These are phyloP conservation scores for Cystobasidium tubakii DNA, from an alignment of 768 basidiomycete genomes.

Conservation along the genomic window DNA sequence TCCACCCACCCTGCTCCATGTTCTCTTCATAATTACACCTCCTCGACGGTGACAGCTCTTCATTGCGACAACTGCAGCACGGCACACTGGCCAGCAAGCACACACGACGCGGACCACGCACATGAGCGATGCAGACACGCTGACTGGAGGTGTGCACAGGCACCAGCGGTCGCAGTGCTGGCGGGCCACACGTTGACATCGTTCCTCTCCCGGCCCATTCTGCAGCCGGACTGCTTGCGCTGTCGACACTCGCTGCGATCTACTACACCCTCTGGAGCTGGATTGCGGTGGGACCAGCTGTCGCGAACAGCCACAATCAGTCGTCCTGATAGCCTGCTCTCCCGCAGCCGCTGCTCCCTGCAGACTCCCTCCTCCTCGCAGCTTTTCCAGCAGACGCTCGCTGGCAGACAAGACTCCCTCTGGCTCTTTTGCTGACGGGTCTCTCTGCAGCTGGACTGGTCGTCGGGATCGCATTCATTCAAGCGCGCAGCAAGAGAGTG, in stretches of 20 bases:
- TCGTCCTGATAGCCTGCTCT: neutral
- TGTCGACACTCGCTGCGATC: neutral
- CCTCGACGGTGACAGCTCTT: too few relatives aligned
- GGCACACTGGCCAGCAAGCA: too few relatives aligned
- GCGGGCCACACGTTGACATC: too few relatives aligned
- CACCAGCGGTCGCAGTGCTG: neutral
- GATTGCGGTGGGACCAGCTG: neutral
- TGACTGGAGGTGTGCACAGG: neutral
- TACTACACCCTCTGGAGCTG: conserved; percentile 9
- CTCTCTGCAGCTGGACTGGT: neutral
- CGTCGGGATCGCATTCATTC: neutral
- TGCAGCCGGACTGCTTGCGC: conserved; percentile 1
- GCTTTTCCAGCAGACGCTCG: neutral
- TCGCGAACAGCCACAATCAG: neutral
- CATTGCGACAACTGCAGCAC: too few relatives aligned
- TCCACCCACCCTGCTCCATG: too few relatives aligned
- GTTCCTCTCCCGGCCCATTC: too few relatives aligned
- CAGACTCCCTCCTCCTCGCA: neutral
- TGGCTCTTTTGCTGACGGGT: neutral
- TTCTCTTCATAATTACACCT: too few relatives aligned
- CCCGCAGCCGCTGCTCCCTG: neutral
- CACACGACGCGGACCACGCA: too few relatives aligned
- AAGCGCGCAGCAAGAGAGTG: neutral
- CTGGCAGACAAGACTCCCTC: neutral
- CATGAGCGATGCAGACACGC: neutral